phyloP scores from a whole-genome alignment of 352 stramenopile genomes.

The Peronosclerospora sorghi region DNA sequence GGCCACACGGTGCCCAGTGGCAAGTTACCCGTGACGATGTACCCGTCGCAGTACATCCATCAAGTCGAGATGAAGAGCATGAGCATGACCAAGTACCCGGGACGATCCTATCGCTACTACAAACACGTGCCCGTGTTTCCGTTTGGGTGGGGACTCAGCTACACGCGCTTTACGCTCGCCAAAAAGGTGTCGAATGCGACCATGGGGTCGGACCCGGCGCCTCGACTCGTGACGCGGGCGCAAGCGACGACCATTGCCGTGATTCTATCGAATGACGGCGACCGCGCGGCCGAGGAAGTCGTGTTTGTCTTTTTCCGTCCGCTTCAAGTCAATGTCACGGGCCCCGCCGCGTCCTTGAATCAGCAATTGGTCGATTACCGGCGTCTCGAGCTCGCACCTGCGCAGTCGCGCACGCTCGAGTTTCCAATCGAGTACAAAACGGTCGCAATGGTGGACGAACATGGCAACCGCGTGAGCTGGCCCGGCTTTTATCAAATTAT shows the following conservation, averaged over 20 bases:
- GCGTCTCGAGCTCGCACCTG: constrained; percentile 36
- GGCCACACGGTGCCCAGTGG: constrained; percentile 67
- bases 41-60: constrained; percentile 66
- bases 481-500: constrained; percentile 69
- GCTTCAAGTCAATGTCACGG: constrained; percentile 42
- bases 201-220: constrained; percentile 1
- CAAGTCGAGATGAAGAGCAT: constrained; percentile 79
- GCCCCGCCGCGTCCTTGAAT: constrained; percentile 49
- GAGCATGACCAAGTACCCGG: constrained; percentile 83
- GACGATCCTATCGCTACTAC: constrained; percentile 88
- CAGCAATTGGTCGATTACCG: constrained; percentile 66
- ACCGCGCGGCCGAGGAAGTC: constrained; percentile 51
- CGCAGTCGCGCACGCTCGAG: constrained; percentile 23
- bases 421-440: constrained; percentile 37
- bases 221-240: constrained; percentile 23
- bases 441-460: constrained; percentile 45
- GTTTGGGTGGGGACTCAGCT: constrained; percentile 86
- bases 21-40: constrained; percentile 84
- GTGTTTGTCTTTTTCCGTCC: constrained; percentile 71
- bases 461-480: constrained; percentile 39
- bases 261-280: constrained; percentile 46
- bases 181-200: constrained; percentile 2
- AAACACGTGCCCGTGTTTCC: constrained; percentile 80
- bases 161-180: constrained; percentile 74
- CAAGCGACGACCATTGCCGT: constrained; percentile 38